These are phyloP conservation scores for Phoenix dactylifera DNA, from an alignment of 176 grass and related monocot genomes.

Conservation along the genomic window DNA sequence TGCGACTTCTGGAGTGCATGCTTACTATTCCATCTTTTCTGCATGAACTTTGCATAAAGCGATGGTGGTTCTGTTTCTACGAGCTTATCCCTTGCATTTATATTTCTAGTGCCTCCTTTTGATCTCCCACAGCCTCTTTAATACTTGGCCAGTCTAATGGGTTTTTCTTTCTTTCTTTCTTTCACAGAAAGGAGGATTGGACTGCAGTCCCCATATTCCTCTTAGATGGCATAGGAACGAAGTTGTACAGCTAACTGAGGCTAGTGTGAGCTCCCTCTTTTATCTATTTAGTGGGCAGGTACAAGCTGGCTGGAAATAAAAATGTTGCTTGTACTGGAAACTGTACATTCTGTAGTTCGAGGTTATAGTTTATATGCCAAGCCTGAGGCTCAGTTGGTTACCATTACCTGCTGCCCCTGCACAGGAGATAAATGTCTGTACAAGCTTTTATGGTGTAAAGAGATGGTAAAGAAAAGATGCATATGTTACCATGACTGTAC, in stretches of 20 bases:
- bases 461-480: constrained; percentile 33
- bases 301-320: constrained; percentile 58
- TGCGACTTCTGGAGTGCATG: no score
- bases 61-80: no score
- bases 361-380: constrained; percentile 35
- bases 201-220: constrained; percentile 51
- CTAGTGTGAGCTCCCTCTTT: constrained; percentile 23
- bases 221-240: constrained; percentile 53
- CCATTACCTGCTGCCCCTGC: constrained; percentile 47
- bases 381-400: constrained; percentile 44
- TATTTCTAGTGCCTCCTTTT: no score
- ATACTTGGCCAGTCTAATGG: not conserved
- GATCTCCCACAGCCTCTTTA: no score
- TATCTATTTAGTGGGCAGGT: constrained; percentile 43
- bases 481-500: constrained; percentile 50
- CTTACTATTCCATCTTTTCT: no score
- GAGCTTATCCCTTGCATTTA: no score
- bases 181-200: constrained; percentile 77
- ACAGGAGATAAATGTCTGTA: constrained; percentile 32
- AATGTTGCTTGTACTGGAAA: constrained; percentile 52
- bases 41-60: no score
- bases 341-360: constrained; percentile 88
- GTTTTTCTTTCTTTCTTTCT: constrained; percentile 6
- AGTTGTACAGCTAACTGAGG: constrained; percentile 93
- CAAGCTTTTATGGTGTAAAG: constrained; percentile 42